Evolutionary conservation across 1,284 basidiomycete genomes (phyloP).

Genomic region (Grifola frondosa): DNA sequence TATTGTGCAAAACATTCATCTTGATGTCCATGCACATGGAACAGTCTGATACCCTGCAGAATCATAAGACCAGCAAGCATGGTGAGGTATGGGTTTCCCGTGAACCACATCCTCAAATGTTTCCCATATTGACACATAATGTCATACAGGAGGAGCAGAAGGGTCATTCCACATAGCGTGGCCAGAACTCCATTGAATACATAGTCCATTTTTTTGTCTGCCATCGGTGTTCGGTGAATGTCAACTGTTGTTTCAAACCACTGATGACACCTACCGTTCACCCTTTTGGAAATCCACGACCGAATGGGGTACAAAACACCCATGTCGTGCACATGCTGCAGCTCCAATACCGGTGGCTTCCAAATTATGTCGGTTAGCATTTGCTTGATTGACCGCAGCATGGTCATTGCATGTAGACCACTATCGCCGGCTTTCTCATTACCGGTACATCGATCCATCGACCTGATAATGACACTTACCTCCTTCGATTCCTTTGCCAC

Average conservation of each 20-base stretch:
- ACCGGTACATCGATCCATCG: background rate
- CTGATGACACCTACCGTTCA: constrained; percentile 11
- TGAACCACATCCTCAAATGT: background rate
- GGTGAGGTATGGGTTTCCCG: background rate
- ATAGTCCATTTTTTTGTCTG: constrained; percentile 27
- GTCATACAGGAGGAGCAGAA: constrained; percentile 2
- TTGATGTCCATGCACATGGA: constrained; percentile 22
- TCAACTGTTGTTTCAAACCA: background rate
- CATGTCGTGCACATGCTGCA: constrained; percentile 19
- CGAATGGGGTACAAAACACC: constrained; percentile 17
- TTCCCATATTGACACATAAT: constrained; percentile 2
- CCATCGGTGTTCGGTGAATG: background rate
- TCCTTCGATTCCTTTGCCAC: background rate
- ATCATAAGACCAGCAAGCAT: background rate
- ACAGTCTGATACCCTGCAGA: constrained; percentile 5
- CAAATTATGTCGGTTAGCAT: constrained; percentile 3
- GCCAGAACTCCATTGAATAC: background rate
- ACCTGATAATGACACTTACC: background rate
- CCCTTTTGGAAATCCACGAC: constrained; percentile 22
- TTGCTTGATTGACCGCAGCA: constrained; percentile 8
- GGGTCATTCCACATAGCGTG: background rate
- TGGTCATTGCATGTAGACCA: constrained; percentile 3
- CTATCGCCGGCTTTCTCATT: too few species aligned
- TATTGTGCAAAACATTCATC: constrained; percentile 16
- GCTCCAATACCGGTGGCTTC: constrained; percentile 17